Conservation (phyloP, 139 green algal genomes). For the Diplosphaera chodatii region DNA sequence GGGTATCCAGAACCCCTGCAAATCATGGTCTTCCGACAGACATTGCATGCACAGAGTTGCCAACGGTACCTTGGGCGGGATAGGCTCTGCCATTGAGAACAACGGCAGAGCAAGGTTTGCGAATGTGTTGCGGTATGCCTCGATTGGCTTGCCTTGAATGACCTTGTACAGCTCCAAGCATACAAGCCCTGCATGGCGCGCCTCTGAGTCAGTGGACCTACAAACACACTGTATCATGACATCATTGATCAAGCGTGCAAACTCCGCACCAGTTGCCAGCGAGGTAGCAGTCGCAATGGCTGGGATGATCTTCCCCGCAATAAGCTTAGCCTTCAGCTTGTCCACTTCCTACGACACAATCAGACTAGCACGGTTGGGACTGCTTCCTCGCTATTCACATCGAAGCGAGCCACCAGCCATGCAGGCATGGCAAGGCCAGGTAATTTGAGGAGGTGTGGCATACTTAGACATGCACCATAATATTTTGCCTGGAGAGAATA, state of each 20-base stretch:
- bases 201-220: no score
- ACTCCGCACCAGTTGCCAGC: slow-evolving; percentile 86
- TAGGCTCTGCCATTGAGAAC: slow-evolving; percentile 94
- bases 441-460: no score
- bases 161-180: slow-evolving; percentile 98
- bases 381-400: no score
- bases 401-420: no score
- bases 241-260: no score
- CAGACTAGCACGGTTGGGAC: no score
- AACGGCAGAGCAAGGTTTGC: slow-evolving; percentile 95
- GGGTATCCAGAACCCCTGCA: no score
- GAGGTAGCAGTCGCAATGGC: slow-evolving; percentile 97
- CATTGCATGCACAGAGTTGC: no score
- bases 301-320: slow-evolving; percentile 96
- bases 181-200: slow-evolving; percentile 76
- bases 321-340: slow-evolving; percentile 95
- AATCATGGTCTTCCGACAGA: no score
- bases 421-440: no score
- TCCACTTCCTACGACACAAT: slow-evolving; percentile 57
- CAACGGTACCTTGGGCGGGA: slow-evolving; percentile 69
- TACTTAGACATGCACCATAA: no score
- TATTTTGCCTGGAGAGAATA: slow-evolving; percentile 39
- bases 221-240: neutral
- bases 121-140: slow-evolving; percentile 96
- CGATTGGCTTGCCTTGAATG: slow-evolving; percentile 58